phyloP scores from a whole-genome alignment of 2,329 filamentous ascomycete species.

The Endoconidiophora polonica region DNA sequence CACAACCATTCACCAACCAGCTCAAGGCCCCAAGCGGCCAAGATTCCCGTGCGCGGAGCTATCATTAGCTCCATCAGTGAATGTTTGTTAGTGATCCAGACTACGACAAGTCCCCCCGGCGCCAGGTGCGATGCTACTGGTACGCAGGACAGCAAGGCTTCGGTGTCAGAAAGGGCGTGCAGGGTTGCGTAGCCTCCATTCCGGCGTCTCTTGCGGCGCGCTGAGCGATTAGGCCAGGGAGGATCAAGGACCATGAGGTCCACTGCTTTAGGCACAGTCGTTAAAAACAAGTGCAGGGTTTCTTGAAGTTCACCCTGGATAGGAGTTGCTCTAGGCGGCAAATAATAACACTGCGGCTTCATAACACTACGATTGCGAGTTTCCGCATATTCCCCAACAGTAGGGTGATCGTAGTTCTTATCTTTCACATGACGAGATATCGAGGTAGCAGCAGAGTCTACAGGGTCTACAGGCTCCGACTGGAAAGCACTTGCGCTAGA shows the following conservation, averaged over 20 bases:
- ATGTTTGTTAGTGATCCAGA: slow-evolving; percentile 66
- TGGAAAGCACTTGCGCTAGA: neutral
- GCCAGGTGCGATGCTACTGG: slow-evolving; percentile 40
- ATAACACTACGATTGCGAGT: slow-evolving; percentile 14
- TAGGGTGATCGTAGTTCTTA: too few relatives aligned
- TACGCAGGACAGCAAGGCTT: slow-evolving; percentile 32
- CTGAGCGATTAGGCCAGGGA: slow-evolving; percentile 69
- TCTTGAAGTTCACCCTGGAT: slow-evolving; percentile 33
- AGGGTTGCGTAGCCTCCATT: slow-evolving; percentile 32
- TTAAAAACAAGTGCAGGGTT: slow-evolving; percentile 24
- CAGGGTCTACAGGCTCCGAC: too few relatives aligned
- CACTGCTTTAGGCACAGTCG: slow-evolving; percentile 34
- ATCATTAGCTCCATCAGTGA: slow-evolving; percentile 38
- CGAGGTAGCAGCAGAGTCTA: too few relatives aligned
- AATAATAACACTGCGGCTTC: slow-evolving; percentile 5
- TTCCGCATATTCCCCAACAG: neutral
- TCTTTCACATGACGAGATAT: too few relatives aligned
- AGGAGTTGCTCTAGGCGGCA: slow-evolving; percentile 28
- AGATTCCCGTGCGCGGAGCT: slow-evolving; percentile 35
- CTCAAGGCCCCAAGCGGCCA: slow-evolving; percentile 50
- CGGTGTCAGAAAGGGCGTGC: slow-evolving; percentile 29
- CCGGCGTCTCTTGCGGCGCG: slow-evolving; percentile 31
- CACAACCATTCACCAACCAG: slow-evolving; percentile 58
- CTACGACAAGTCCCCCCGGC: slow-evolving; percentile 40
- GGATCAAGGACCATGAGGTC: slow-evolving; percentile 58